A percentile compares a stretch with the other conserved stretches of the same genome.
phyloP scores from a whole-genome alignment of 495 filamentous ascomycete species.

The Neurospora tetrasperma region DNA sequence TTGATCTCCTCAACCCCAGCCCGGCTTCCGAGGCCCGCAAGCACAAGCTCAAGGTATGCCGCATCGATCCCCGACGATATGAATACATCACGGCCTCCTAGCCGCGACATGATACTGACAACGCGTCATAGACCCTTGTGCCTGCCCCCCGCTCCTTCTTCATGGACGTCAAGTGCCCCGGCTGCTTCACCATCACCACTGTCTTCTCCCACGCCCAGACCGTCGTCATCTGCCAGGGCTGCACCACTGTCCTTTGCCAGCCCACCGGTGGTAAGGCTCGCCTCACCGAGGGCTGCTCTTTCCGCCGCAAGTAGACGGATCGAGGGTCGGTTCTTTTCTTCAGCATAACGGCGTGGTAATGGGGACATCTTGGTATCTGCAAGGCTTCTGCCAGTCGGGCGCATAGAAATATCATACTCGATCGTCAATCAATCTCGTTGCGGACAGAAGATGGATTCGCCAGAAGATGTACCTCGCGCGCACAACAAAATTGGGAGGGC shows the following conservation, averaged over 20 bases:
- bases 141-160: conserved; percentile 96
- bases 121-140: conserved; percentile 62
- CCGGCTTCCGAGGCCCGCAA: conserved; percentile 92
- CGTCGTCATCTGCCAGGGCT: conserved; percentile 97
- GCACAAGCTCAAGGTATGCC: conserved; percentile 97
- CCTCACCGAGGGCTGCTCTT: conserved; percentile 97
- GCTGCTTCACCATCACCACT: conserved; percentile 99
- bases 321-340: conserved; percentile 37
- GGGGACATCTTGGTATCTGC: conserved; percentile 39
- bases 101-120: conserved; percentile 15
- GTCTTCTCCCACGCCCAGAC: conserved; percentile 99
- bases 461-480: conserved; percentile 40
- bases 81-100: not conserved
- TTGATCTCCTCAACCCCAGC: conserved; percentile 98
- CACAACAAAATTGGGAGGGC: conserved; percentile 38
- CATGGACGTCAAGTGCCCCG: conserved; percentile 99
- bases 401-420: conserved; percentile 36
- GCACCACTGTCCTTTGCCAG: conserved; percentile 95
- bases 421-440: conserved; percentile 36
- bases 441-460: conserved; percentile 71
- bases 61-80: not conserved
- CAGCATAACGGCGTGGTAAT: conserved; percentile 37
- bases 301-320: conserved; percentile 89
- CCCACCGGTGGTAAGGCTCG: conserved; percentile 94
- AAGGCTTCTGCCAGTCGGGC: conserved; percentile 38